A percentile compares a stretch with the other conserved stretches of the same genome.
Conservation (phyloP, 2,329 filamentous ascomycete species). For the Hysterium pulicare region DNA sequence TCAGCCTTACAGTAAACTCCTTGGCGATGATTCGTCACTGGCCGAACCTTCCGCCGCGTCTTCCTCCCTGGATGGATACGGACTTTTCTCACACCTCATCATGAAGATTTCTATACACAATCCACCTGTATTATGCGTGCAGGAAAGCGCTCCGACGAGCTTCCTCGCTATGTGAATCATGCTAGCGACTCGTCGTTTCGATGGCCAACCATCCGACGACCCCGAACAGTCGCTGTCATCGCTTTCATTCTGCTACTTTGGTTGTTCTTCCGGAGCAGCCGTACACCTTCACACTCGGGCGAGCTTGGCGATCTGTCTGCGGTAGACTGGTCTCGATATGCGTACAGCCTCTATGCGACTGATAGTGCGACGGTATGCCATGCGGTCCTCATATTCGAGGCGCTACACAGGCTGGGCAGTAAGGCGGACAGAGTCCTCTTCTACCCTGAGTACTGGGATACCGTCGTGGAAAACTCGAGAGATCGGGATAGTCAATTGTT, state of each 20-base stretch:
- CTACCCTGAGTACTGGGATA: slow-evolving; percentile 42
- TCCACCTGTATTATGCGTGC: slow-evolving; percentile 25
- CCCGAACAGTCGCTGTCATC: slow-evolving; percentile 21
- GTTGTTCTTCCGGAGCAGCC: slow-evolving; percentile 24
- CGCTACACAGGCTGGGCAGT: slow-evolving; percentile 40
- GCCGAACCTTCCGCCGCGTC: slow-evolving; percentile 12
- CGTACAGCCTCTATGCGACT: slow-evolving; percentile 44
- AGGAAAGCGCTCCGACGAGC: slow-evolving; percentile 30
- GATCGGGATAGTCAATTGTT: slow-evolving; percentile 47
- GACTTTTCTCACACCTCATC: slow-evolving; percentile 1
- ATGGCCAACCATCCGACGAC: slow-evolving; percentile 24
- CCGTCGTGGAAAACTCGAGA: slow-evolving; percentile 18
- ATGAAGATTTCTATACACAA: slow-evolving; percentile 10
- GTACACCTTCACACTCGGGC: neutral
- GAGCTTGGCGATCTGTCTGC: slow-evolving; percentile 8
- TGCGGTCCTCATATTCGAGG: slow-evolving; percentile 44
- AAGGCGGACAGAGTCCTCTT: slow-evolving; percentile 46
- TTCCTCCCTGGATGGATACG: slow-evolving; percentile 3
- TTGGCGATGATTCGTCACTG: neutral
- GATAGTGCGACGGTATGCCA: slow-evolving; percentile 43
- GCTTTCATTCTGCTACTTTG: slow-evolving; percentile 17
- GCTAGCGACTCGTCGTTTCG: slow-evolving; percentile 10
- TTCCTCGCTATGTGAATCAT: slow-evolving; percentile 23
- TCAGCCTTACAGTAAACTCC: neutral
- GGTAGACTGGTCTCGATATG: slow-evolving; percentile 40